Evolutionary conservation across 768 basidiomycete genomes (phyloP).

Genomic region (Cystobasidium ongulense): DNA sequence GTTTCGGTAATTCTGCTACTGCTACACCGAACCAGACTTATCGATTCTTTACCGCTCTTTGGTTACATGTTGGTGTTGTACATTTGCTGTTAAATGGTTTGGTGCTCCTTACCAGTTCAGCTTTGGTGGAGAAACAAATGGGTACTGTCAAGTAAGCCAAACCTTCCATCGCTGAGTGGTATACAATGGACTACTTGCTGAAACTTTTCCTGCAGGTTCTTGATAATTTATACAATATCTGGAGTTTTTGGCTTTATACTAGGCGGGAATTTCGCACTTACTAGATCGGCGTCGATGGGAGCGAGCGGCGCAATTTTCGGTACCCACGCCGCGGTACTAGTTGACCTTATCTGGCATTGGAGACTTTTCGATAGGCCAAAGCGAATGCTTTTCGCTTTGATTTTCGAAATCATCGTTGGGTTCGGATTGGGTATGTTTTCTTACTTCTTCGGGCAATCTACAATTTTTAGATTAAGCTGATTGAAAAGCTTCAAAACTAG

Average conservation of each 20-base stretch:
- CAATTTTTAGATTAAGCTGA: background rate
- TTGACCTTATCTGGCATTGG: conserved; percentile 85
- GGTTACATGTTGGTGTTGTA: conserved; percentile 66
- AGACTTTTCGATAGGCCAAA: conserved; percentile 72
- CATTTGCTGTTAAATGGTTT: conserved; percentile 85
- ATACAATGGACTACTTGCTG: conserved; percentile 77
- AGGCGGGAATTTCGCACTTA: conserved; percentile 79
- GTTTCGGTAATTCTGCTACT: conserved; percentile 49
- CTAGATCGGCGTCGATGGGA: conserved; percentile 79
- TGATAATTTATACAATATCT: conserved; percentile 76
- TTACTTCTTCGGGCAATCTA: background rate
- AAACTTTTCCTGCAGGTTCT: conserved; percentile 61
- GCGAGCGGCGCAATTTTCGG: conserved; percentile 66
- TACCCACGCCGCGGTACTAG: conserved; percentile 37
- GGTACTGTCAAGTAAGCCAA: conserved; percentile 58
- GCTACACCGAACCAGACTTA: conserved; percentile 55
- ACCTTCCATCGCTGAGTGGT: conserved; percentile 52
- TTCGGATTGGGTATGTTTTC: conserved; percentile 55
- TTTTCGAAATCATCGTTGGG: conserved; percentile 76
- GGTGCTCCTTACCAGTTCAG: conserved; percentile 66
- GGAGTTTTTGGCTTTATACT: conserved; percentile 75
- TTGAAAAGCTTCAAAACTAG: background rate
- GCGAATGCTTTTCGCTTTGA: conserved; percentile 72
- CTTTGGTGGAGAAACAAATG: conserved; percentile 34
- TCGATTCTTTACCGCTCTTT: conserved; percentile 43